Evolutionary conservation across 2,329 filamentous ascomycete species (phyloP), one percentile per base, ranked within the genome.

Genomic region (Paraconiothyrium brasiliense): DNA sequence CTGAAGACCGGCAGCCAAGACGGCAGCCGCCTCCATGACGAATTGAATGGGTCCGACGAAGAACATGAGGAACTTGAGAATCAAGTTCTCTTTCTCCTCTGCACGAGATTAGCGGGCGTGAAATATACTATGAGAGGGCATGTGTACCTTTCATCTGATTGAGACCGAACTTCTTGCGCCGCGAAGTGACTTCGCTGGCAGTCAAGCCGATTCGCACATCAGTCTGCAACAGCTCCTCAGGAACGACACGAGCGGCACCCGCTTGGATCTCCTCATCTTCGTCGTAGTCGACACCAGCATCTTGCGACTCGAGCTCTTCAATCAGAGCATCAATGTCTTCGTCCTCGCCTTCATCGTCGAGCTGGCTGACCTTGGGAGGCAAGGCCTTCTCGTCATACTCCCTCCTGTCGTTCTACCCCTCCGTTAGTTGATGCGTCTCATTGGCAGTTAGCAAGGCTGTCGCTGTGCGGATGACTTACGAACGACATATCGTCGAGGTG

Each of bases 41-140:
- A 94, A 94, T 79, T 96, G 93, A 69, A 97, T 94, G 27, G 93
- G 93, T 68, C 93, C 93, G 59, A 95, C 84, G 79, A 96, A 96
- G 83, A 92, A 95, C 71, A 86, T 85, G 24, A 88, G 73, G 80
- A 97, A 96, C 84, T 96, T 95, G 74, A 95, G 85, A 63, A 94
- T 80, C 61, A 93, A 74, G 75, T 94, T 96, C 81, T 93, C 90
- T 82, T 93, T 93, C 83, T 94, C 91, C 82, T 96, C 92, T 76
- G 59, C 39, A 39, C 7, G 24, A 1, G 30, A 62, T 74, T 47
- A 76, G 67, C 44, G 58, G 20, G 20, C 49, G 39, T 14, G 30
- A 10, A 24, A 27, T 3, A 20, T n/a, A 30, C n/a, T 10, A 22
- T 32, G 32, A 11, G 50, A 16, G n/a, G n/a, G 9, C 22, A 32